Base-by-base conservation (phyloP, 305 asterid genomes). In the Coffea humblotiana region DNA sequence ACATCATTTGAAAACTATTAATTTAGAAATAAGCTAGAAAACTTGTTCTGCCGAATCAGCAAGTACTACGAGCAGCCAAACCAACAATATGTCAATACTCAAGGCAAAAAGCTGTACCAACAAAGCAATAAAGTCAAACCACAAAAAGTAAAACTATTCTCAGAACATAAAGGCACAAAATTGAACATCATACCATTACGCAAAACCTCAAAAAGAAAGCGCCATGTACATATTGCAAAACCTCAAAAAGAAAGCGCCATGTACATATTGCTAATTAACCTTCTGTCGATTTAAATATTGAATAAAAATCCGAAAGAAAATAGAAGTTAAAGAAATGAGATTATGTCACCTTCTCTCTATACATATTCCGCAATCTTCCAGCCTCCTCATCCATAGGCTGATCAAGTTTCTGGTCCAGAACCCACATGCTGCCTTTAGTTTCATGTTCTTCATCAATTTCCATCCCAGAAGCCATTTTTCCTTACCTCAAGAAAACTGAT, bases 341-440 rank as follows among this genome's bases (percentile, higher is more conserved):
- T 2, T n/a, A 69, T 47, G 25, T 43, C 65, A 91, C 99, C 98
- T 96, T 93, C 87, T 96, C 97, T 85, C 96, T 88, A 29, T 88
- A 92, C 99, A 93, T 88, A 80, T 93, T 92, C 72, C 88, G 93
- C 74, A 96, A 89, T 63, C 89, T 93, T 54, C 92, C 98, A 91
- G 97, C 99, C 75, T 96, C 99, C 85, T 94, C 99, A 75, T 96
- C 99, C 99, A 96, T 93, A 37, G 98, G 97, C 84, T 94, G 98
- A 89, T 96, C 99, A 81, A 96, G 93, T 85, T 89, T 96, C 91
- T 96, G 98, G 76, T 96, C 97, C 89, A 96, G 90, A 82, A 56
- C 98, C 99, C 99, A 96, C 98, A 96, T 91, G 81, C 93, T 85
- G n/a, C 99, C 99, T 84, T 91, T 94, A 25, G 83, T 86, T 74